phyloP scores from a whole-genome alignment of 345 rosid genomes.

The Ceriops decandra region DNA sequence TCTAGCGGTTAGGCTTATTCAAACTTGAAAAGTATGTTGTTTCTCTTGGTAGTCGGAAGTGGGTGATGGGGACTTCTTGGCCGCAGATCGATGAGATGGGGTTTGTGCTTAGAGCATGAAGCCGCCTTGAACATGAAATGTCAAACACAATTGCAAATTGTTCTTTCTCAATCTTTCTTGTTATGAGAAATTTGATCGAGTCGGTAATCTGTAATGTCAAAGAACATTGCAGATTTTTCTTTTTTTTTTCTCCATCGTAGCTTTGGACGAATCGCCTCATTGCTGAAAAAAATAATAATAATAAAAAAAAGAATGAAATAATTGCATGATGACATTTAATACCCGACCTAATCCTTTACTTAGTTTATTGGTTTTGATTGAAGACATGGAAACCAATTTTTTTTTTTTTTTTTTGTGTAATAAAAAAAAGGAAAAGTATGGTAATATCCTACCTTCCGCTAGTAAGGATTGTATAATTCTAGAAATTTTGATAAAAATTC shows the following conservation, averaged over 20 bases:
- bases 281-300: not conserved
- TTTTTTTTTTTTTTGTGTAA: no score
- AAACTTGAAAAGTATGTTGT: no score
- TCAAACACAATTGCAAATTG: constrained; percentile 7
- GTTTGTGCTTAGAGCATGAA: not conserved
- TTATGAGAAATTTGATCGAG: not conserved
- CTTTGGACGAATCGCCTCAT: constrained; percentile 16
- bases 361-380: not conserved
- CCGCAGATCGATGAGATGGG: not conserved
- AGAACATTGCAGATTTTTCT: constrained; percentile 2
- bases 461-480: no score
- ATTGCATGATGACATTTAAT: not conserved
- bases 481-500: no score
- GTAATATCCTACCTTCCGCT: no score
- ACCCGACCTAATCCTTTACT: constrained; percentile 4
- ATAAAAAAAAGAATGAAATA: not conserved
- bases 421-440: no score
- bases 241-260: constrained; percentile 3
- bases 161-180: not conserved
- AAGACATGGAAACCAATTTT: not conserved
- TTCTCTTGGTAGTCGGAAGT: not conserved
- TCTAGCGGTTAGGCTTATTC: no score
- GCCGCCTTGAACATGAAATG: not conserved
- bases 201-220: constrained; percentile 4
- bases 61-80: constrained; percentile 7